phyloP scores from a whole-genome alignment of 768 basidiomycete genomes.

The Chalciporus piperatus region DNA sequence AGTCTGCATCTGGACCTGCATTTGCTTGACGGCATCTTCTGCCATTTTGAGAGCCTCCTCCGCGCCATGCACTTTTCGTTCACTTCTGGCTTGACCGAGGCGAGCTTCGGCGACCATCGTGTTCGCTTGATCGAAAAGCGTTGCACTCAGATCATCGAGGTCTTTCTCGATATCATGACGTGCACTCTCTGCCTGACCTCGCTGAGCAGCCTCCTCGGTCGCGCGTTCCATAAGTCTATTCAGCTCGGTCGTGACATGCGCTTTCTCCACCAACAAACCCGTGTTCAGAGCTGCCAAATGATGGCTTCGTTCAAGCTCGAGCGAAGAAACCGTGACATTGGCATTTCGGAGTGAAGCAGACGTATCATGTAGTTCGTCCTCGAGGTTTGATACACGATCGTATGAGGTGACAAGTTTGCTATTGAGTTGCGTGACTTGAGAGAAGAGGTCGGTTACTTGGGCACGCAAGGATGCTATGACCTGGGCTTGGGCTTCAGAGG shows the following conservation, averaged over 20 bases:
- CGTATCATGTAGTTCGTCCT: slow-evolving; percentile 79
- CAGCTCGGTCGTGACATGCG: slow-evolving; percentile 87
- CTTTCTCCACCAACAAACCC: slow-evolving; percentile 87
- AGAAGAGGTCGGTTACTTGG: slow-evolving; percentile 83
- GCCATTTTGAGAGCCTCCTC: slow-evolving; percentile 78
- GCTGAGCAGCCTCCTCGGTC: slow-evolving; percentile 89
- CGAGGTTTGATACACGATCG: slow-evolving; percentile 88
- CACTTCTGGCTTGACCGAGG: slow-evolving; percentile 57
- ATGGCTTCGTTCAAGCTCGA: slow-evolving; percentile 82
- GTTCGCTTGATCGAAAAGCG: slow-evolving; percentile 89
- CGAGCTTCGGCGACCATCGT: slow-evolving; percentile 97
- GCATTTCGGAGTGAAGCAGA: slow-evolving; percentile 57
- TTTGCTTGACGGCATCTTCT: slow-evolving; percentile 78
- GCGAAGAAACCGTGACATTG: slow-evolving; percentile 65
- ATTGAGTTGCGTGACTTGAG: slow-evolving; percentile 90
- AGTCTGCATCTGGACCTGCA: slow-evolving; percentile 84
- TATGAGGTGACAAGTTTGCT: slow-evolving; percentile 90
- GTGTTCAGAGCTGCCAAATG: slow-evolving; percentile 90
- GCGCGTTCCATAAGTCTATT: slow-evolving; percentile 91
- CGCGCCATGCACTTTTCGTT: slow-evolving; percentile 72
- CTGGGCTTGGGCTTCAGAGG: slow-evolving; percentile 72
- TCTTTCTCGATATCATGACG: slow-evolving; percentile 86
- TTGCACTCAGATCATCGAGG: slow-evolving; percentile 89
- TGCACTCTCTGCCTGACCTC: slow-evolving; percentile 88
- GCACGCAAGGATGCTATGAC: slow-evolving; percentile 76